These are phyloP conservation scores for Hypoxylon sp. DNA, from an alignment of 2,329 filamentous ascomycete genomes.

Conservation along the genomic window DNA sequence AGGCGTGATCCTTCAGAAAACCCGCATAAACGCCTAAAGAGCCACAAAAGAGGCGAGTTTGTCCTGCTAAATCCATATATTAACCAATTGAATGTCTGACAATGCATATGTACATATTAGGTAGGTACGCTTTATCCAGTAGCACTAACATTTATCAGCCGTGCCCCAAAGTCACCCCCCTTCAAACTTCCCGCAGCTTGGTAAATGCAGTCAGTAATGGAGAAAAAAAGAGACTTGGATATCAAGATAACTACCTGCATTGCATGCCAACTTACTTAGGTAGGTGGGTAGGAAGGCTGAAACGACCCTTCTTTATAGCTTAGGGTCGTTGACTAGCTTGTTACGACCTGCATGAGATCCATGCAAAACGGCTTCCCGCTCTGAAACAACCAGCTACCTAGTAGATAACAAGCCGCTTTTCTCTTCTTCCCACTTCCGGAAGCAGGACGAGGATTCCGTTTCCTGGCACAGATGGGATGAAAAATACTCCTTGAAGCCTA, in stretches of 20 bases:
- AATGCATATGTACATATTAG: background rate
- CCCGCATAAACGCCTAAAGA: conserved; percentile 23
- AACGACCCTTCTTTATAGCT: conserved; percentile 27
- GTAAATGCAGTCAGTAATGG: conserved; percentile 10
- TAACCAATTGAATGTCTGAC: background rate
- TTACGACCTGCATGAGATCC: conserved; percentile 39
- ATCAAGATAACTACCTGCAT: conserved; percentile 11
- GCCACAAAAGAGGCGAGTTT: background rate
- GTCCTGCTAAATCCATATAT: background rate
- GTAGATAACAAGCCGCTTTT: conserved; percentile 27
- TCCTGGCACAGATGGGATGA: conserved; percentile 36
- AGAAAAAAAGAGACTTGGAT: conserved; percentile 18
- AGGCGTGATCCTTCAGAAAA: conserved; percentile 26
- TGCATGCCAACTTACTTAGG: conserved; percentile 22
- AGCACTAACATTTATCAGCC: background rate
- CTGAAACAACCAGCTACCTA: conserved; percentile 39
- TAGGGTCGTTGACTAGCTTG: conserved; percentile 30
- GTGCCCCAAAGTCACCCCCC: background rate
- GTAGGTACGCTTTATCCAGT: background rate
- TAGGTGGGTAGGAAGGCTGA: conserved; percentile 33
- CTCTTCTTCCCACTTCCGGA: conserved; percentile 25
- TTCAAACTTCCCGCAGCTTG: background rate
- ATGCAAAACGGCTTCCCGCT: conserved; percentile 26
- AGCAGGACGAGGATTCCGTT: conserved; percentile 23
- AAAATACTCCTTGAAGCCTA: conserved; percentile 36